Conservation (phyloP, 1,139 yeast genomes). For the Blastobotrys malaysiensis region DNA sequence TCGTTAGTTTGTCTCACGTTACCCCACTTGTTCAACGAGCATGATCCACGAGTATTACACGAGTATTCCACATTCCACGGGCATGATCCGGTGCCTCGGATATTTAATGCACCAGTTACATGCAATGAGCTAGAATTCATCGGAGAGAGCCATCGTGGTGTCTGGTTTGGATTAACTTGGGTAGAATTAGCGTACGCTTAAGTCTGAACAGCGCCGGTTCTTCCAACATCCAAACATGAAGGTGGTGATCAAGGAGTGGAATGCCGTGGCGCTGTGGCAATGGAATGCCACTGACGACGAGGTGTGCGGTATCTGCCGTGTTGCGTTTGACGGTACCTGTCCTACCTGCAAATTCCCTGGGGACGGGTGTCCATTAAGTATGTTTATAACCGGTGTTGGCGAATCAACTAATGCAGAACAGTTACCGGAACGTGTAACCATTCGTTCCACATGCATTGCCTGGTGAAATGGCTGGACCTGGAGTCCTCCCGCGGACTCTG, state of each 20-base stretch:
- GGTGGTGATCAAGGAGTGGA: slow-evolving; percentile 64
- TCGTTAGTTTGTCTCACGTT: neutral
- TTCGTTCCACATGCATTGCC: slow-evolving; percentile 80
- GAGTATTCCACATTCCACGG: no score
- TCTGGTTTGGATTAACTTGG: no score
- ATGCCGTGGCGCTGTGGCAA: slow-evolving; percentile 77
- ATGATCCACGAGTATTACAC: no score
- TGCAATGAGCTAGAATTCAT: no score
- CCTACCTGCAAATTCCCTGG: slow-evolving; percentile 83
- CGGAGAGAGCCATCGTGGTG: no score
- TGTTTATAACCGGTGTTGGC: slow-evolving; percentile 20
- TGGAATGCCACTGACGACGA: slow-evolving; percentile 73
- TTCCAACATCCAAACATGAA: slow-evolving; percentile 43
- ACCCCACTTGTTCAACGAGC: no score
- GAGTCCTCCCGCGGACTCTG: slow-evolving; percentile 73
- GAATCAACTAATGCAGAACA: slow-evolving; percentile 8
- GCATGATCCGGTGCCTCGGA: no score
- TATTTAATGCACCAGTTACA: no score
- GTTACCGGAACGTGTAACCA: slow-evolving; percentile 70
- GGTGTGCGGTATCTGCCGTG: slow-evolving; percentile 86
- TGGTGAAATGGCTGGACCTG: slow-evolving; percentile 73
- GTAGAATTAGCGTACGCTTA: neutral
- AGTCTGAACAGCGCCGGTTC: neutral
- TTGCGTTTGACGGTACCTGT: slow-evolving; percentile 84
- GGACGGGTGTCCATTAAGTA: slow-evolving; percentile 75